Evolutionary conservation across 2,329 filamentous ascomycete genomes (phyloP).

Genomic region (Colletotrichum salicis): DNA sequence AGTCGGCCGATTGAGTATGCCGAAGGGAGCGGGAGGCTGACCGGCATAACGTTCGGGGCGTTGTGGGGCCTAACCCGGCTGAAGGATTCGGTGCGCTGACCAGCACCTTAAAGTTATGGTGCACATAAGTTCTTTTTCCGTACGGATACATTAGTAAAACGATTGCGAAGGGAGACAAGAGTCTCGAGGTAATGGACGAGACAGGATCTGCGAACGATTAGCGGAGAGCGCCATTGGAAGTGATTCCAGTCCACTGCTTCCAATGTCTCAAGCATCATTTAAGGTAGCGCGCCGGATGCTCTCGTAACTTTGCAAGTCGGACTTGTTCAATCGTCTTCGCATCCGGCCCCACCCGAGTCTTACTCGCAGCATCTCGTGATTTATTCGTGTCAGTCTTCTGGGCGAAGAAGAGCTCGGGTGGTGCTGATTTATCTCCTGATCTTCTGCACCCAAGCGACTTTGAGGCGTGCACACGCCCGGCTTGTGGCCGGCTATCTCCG

Average conservation of each 20-base stretch:
- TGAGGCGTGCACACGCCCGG: not conserved
- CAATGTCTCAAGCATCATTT: not conserved
- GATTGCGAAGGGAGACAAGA: not conserved
- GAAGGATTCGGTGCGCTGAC: not conserved
- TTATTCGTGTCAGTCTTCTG: too few relatives aligned
- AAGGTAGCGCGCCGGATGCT: not conserved
- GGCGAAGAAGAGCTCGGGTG: not conserved
- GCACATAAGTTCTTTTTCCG: too few relatives aligned
- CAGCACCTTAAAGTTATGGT: not conserved
- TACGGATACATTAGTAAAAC: not conserved
- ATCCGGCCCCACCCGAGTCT: not conserved
- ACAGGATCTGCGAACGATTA: not conserved
- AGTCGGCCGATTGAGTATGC: constrained; percentile 22
- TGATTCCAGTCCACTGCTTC: not conserved
- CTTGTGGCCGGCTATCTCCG: not conserved
- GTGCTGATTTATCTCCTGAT: not conserved
- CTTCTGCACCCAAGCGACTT: not conserved
- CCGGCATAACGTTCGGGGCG: not conserved
- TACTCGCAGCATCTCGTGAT: too few relatives aligned
- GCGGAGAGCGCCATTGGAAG: not conserved
- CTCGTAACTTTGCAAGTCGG: not conserved
- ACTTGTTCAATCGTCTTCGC: not conserved
- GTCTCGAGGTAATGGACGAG: not conserved
- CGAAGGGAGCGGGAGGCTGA: constrained; percentile 15
- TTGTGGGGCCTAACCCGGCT: constrained; percentile 10